phyloP scores from a whole-genome alignment of 176 grass and related monocot genomes.

The Musa itinerans region DNA sequence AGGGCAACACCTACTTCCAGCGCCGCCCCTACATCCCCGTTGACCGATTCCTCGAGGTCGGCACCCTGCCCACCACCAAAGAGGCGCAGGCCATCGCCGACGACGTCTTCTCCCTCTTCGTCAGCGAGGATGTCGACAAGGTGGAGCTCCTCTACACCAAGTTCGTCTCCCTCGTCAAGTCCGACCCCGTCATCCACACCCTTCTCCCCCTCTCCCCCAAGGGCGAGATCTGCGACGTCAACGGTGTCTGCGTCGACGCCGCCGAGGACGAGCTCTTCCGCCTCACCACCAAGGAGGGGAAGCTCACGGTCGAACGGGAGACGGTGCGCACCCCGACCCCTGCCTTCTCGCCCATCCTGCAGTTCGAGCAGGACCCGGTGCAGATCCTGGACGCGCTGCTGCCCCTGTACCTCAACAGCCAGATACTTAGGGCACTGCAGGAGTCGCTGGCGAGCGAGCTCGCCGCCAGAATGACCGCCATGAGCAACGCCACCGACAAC shows the following conservation, averaged over 20 bases:
- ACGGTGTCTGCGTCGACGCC: constrained; percentile 6
- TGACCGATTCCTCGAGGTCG: not conserved
- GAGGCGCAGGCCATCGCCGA: constrained; percentile 1
- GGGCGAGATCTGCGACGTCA: constrained; percentile 4
- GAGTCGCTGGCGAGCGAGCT: constrained; percentile 6
- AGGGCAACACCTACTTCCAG: not conserved
- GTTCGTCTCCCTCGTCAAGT: constrained; percentile 12
- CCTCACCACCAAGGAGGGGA: constrained; percentile 13
- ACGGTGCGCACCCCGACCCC: not conserved
- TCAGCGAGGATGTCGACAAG: constrained; percentile 8
- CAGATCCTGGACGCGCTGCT: constrained; percentile 6
- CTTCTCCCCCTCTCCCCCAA: constrained; percentile 3
- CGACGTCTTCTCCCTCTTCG: constrained; percentile 9
- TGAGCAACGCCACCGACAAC: constrained; percentile 16
- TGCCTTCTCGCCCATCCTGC: constrained; percentile 2
- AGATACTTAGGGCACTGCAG: constrained; percentile 9
- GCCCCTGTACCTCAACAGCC: constrained; percentile 13
- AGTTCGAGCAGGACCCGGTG: constrained; percentile 10
- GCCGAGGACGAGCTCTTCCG: constrained; percentile 11
- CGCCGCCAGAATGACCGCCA: constrained; percentile 1
- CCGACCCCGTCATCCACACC: constrained; percentile 12
- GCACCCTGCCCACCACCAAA: not conserved
- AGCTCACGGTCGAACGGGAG: constrained; percentile 7
- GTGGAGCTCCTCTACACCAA: constrained; percentile 8
- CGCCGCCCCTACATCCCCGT: constrained; percentile 8